Evolutionary conservation across 257 asterid genomes (phyloP).

Genomic region (Solanum okadae): DNA sequence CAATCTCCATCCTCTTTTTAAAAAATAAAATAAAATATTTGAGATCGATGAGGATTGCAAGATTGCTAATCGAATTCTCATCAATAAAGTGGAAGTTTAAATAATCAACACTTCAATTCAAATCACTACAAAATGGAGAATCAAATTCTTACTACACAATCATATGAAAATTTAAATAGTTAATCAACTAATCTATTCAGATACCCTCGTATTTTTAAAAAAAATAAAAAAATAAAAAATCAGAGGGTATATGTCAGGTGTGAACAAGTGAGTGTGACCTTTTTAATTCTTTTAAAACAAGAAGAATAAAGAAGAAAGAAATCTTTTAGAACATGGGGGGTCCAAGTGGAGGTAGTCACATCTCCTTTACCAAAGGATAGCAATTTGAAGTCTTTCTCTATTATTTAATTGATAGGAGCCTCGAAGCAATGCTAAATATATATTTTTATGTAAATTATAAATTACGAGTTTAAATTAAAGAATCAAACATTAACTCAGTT

Average conservation of each 20-base stretch:
- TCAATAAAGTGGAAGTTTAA: not conserved
- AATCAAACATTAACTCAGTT: not conserved
- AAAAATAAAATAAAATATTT: not conserved
- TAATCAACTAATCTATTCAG: not conserved
- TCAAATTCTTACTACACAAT: no score
- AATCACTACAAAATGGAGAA: not conserved
- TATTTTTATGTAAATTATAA: no score
- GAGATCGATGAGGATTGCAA: not conserved
- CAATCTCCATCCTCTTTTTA: not conserved
- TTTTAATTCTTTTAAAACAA: not conserved
- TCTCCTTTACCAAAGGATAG: not conserved
- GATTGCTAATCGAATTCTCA: not conserved
- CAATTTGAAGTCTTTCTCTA: not conserved
- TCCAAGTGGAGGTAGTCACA: constrained; percentile 8
- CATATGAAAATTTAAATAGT: not conserved
- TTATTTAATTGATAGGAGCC: not conserved
- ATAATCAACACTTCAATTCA: not conserved
- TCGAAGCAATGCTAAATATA: not conserved
- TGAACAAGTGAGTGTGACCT: constrained; percentile 2
- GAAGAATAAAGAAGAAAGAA: not conserved
- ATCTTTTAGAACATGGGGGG: not conserved
- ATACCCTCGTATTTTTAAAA: not conserved
- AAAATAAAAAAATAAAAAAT: not conserved
- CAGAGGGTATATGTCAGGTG: constrained; percentile 11
- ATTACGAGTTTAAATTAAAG: no score